Conservation (phyloP, 2,329 filamentous ascomycete species). For the Verticillium isaacii region DNA sequence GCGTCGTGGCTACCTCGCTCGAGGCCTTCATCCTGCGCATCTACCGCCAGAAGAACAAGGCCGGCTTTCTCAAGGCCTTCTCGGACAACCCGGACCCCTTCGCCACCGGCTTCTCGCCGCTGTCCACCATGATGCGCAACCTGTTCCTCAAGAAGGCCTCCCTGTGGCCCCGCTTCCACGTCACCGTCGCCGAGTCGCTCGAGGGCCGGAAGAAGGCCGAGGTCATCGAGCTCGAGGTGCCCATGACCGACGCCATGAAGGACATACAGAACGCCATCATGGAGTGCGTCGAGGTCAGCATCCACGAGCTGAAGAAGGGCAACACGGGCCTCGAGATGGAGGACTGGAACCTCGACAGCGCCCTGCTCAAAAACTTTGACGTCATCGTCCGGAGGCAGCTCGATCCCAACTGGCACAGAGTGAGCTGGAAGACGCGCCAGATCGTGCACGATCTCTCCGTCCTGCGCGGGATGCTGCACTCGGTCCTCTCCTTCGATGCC, state of each 20-base stretch:
- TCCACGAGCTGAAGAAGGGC: conserved; percentile 86
- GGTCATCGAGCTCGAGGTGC: conserved; percentile 92
- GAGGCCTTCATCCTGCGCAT: conserved; percentile 95
- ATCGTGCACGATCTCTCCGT: conserved; percentile 88
- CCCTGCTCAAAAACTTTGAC: conserved; percentile 89
- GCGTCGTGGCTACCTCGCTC: conserved; percentile 76
- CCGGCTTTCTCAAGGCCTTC: conserved; percentile 91
- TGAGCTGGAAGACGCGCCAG: conserved; percentile 91
- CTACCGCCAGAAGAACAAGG: conserved; percentile 91
- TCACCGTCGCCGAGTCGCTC: conserved; percentile 81
- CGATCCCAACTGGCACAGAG: conserved; percentile 94
- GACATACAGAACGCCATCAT: conserved; percentile 92
- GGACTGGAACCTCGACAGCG: conserved; percentile 93
- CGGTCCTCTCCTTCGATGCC: conserved; percentile 78
- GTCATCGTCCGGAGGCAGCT: conserved; percentile 81
- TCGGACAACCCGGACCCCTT: conserved; percentile 92
- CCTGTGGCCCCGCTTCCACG: conserved; percentile 89
- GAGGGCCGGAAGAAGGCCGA: conserved; percentile 92
- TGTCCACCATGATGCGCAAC: conserved; percentile 88
- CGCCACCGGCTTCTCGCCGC: conserved; percentile 78
- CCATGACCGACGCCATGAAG: conserved; percentile 91
- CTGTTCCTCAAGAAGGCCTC: conserved; percentile 85
- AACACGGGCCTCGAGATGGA: conserved; percentile 92
- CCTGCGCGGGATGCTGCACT: conserved; percentile 76
- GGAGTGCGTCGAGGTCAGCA: conserved; percentile 93